Evolutionary conservation across 2,329 filamentous ascomycete genomes (phyloP).

Genomic region (Colletotrichum sp.): DNA sequence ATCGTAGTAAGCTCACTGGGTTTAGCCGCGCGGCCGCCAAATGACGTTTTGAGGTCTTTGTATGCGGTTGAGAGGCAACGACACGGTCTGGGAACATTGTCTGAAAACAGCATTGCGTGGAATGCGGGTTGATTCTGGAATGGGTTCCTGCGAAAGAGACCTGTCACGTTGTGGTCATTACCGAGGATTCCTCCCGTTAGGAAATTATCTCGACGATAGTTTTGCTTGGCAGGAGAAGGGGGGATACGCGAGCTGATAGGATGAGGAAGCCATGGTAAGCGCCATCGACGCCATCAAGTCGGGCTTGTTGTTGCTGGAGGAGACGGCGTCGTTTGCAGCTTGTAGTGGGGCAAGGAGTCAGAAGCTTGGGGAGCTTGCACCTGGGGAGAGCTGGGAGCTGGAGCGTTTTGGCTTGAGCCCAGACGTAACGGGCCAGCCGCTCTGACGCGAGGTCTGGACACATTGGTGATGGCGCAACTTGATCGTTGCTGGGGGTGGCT

Average conservation of each 20-base stretch:
- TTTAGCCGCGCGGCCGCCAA: neutral
- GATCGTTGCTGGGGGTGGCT: neutral
- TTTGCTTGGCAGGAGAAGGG: neutral
- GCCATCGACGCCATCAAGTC: neutral
- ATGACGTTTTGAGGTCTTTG: neutral
- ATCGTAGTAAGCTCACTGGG: neutral
- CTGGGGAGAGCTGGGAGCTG: neutral
- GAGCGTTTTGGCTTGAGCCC: slow-evolving; percentile 2
- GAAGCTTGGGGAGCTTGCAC: neutral
- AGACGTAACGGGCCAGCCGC: slow-evolving; percentile 2
- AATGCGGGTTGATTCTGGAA: neutral
- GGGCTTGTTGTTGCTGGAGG: neutral
- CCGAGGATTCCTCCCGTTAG: neutral
- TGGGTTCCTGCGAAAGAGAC: neutral
- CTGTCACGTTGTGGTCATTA: neutral
- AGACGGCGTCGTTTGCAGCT: slow-evolving; percentile 11
- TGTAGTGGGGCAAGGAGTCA: neutral
- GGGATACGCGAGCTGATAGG: neutral
- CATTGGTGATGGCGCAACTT: neutral
- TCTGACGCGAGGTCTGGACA: neutral
- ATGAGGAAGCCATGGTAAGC: neutral
- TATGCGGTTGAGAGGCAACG: neutral
- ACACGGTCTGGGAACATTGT: neutral
- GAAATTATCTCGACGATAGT: neutral
- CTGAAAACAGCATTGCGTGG: neutral